These are phyloP conservation scores for Phytophthora fragariae DNA, from an alignment of 352 stramenopile species.

Conservation along the genomic window DNA sequence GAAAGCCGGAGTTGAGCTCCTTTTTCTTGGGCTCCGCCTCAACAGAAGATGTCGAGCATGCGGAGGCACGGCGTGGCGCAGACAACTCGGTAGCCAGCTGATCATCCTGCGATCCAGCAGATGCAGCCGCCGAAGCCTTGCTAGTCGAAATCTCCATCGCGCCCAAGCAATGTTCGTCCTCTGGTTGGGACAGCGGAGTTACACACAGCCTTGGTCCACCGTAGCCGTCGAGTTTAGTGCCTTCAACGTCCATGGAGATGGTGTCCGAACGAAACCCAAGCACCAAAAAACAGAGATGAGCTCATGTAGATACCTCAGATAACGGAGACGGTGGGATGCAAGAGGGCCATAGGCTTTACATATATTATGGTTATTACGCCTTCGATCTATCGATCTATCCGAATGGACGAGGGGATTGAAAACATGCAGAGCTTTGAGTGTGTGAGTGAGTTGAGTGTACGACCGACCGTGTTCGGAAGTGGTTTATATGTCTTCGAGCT, in stretches of 20 bases:
- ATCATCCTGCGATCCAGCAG: constrained; percentile 30
- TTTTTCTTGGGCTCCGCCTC: constrained; percentile 17
- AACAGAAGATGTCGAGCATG: constrained; percentile 8
- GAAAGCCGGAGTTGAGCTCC: constrained; percentile 40
- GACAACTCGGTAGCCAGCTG: constrained; percentile 16
- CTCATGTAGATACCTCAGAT: not conserved
- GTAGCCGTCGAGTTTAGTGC: constrained; percentile 17
- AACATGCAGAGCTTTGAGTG: constrained; percentile 8
- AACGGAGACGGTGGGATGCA: not conserved
- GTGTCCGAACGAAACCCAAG: not conserved
- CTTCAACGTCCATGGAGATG: not conserved
- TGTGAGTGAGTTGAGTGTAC: constrained; percentile 22
- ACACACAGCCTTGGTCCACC: constrained; percentile 1
- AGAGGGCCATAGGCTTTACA: constrained; percentile 25
- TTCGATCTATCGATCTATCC: constrained; percentile 27
- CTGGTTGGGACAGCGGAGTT: constrained; percentile 16
- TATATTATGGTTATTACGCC: constrained; percentile 50
- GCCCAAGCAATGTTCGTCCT: not conserved
- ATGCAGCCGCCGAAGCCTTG: constrained; percentile 26
- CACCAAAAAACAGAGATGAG: not conserved
- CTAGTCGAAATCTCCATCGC: constrained; percentile 20
- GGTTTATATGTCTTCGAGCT: constrained; percentile 40
- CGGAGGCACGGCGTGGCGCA: constrained; percentile 15
- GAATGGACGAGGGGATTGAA: constrained; percentile 19
- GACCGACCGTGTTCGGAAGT: constrained; percentile 31